phyloP scores from a whole-genome alignment of 805 yeast species.

The Candida tibetensis region DNA sequence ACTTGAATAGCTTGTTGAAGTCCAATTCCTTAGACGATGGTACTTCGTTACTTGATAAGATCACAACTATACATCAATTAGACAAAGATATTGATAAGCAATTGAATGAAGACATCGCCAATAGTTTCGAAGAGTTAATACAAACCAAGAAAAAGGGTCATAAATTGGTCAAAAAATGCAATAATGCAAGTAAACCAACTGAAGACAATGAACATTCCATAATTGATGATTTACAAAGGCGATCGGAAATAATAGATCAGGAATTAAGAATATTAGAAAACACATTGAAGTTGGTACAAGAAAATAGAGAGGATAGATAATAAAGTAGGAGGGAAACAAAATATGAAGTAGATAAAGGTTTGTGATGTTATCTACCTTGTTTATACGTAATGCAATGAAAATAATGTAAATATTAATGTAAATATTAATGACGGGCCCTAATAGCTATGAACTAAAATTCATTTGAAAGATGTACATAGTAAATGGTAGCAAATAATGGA shows the following conservation, averaged over 20 bases:
- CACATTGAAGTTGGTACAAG: slow-evolving; percentile 33
- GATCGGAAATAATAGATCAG: slow-evolving; percentile 70
- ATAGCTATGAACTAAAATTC: no score
- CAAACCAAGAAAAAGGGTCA: slow-evolving; percentile 11
- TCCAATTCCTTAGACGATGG: slow-evolving; percentile 27
- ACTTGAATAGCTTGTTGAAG: slow-evolving; percentile 22
- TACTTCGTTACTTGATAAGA: slow-evolving; percentile 21
- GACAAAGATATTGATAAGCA: slow-evolving; percentile 38
- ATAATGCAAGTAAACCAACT: not conserved
- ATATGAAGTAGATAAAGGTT: not conserved
- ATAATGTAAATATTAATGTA: no score
- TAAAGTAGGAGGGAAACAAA: not conserved
- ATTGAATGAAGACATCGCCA: slow-evolving; percentile 30
- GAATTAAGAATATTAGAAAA: slow-evolving; percentile 68
- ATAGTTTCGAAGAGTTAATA: slow-evolving; percentile 15
- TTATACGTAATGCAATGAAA: no score
- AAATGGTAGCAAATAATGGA: no score
- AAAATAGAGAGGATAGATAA: no score
- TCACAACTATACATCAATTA: slow-evolving; percentile 39
- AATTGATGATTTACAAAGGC: slow-evolving; percentile 16
- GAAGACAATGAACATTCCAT: not conserved
- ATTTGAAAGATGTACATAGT: no score
- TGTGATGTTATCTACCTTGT: no score
- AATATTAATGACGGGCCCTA: no score
- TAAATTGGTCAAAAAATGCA: slow-evolving; percentile 9